Evolutionary conservation across 768 basidiomycete species (phyloP), one percentile per base, ranked within the genome.

Genomic region (Hysterangium stoloniferum): DNA sequence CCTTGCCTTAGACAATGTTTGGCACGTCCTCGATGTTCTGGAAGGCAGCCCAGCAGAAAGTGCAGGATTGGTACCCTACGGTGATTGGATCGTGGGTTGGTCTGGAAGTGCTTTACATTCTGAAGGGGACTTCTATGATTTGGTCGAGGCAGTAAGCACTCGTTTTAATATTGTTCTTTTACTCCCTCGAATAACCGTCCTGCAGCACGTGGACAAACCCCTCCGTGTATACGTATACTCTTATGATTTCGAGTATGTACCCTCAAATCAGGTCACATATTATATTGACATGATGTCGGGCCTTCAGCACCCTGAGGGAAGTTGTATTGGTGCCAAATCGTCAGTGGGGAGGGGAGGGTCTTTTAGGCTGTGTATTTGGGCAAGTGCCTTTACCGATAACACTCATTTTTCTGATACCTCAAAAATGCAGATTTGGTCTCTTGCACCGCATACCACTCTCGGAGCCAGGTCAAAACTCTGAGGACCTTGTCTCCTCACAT

Each of bases 31-130:
- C 40, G 96, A 99, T 62, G 92, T 99, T 12, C 69, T 95, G 34
- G 95, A 99, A 65, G 95, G 92, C 19, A 89, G 86, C 55, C 96
- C 96, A 5, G 96, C 95, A 7, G 94, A 98, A 71, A 89, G 86
- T 60, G 92, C 93, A 5, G 95, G 94, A 2, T 78, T 98, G 9
- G 96, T 99, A 17, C 95, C 95, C 1, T 94, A 89, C 71, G 75
- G 77, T 27, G 78, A 82, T 64, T 82, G 78, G 71, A 79, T 82
- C 57, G 71, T 84, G 60, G 95, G 95, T 17, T 99, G 95, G 88
- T 89, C 90, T 13, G 95, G 96, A 9, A 95, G 96, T 6, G 84
- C 88, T 3, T 69, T 99, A 40, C 77, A 83, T 54, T 83, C 88
- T 6, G 95, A 99, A 67, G 85, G 85, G 52, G 96, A 98, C 61